Evolutionary conservation across 768 basidiomycete species (phyloP), one percentile per base, ranked within the genome.

Genomic region (Tricholoma hemisulphureum): DNA sequence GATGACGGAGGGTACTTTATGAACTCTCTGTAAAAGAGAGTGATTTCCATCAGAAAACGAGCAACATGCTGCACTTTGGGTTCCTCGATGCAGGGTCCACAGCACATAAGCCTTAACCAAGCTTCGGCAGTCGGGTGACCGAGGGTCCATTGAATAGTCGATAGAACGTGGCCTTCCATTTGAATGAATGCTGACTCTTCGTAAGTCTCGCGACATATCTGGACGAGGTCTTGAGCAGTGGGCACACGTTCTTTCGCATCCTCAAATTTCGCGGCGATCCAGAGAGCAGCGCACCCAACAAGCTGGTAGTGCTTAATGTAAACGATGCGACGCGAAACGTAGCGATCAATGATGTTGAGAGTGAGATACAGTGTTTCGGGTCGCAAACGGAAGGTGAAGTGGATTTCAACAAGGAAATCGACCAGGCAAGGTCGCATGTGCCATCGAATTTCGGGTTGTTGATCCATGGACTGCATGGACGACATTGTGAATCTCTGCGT

Each of bases 241-340:
- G 97, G 97, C 13, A 98, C 94, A 61, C 95, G 93, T 69, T 98
- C 96, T 73, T 99, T 98, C 21, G 95, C 91, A 68, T 99, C 97
- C 75, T 99, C 97, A 65, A 98, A 99, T 76, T 99, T 99, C 62
- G 96, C 91, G 14, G 97, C 97, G 64, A 98, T 98, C 97, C 97
- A 99, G 11, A 99, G 82, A 35, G 97, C 94, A 21, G 95, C 94
- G 69, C 97, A 99, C 18, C 97, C 97, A 56, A 98, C 96, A 58
- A 99, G 90, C 68, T 99, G 97, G 70, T 99, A 98, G 76, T 99
- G 97, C 74, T 96, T 98, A 80, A 93, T 93, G 77, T 94, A 98
- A 59, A 99, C 97, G 61, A 99, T 89, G 54, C 97, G 92, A 64
- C 97, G 95, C 51, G 97, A 98, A 26, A 98, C 94, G 73, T 98